These are phyloP conservation scores for Amyloporia xantha DNA, from an alignment of 768 basidiomycete species.

Conservation along the genomic window DNA sequence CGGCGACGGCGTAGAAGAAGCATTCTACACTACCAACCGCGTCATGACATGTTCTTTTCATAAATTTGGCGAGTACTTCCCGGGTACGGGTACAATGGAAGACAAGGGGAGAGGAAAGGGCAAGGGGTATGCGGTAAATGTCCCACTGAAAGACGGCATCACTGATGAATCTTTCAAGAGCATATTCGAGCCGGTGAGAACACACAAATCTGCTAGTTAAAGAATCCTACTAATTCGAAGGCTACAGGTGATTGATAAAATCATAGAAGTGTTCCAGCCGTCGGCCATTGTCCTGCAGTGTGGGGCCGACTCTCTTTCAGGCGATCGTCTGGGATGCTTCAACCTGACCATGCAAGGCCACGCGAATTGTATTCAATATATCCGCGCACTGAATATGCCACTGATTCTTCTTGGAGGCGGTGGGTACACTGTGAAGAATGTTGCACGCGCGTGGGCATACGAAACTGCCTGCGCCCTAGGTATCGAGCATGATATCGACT, in stretches of 20 bases:
- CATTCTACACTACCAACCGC: constrained; percentile 94
- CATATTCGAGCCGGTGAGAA: constrained; percentile 85
- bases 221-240: background rate
- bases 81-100: constrained; percentile 81
- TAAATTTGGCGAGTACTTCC: constrained; percentile 95
- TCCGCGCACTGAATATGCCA: constrained; percentile 77
- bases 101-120: constrained; percentile 82
- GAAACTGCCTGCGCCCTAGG: constrained; percentile 96
- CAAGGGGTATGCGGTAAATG: constrained; percentile 85
- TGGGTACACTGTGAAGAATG: constrained; percentile 96
- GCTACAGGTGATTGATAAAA: constrained; percentile 67
- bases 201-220: background rate
- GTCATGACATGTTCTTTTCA: constrained; percentile 98
- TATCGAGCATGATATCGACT: constrained; percentile 68
- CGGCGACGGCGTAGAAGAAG: constrained; percentile 98
- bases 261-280: constrained; percentile 84
- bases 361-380: constrained; percentile 82
- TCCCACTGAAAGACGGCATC: constrained; percentile 91
- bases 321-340: constrained; percentile 94
- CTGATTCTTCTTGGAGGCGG: constrained; percentile 92
- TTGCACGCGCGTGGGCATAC: constrained; percentile 91
- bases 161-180: constrained; percentile 82
- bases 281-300: constrained; percentile 89
- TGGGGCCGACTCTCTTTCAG: constrained; percentile 91
- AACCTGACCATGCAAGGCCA: constrained; percentile 96